phyloP scores from a whole-genome alignment of 441 rosid species.

The Bruguiera hainesii region DNA sequence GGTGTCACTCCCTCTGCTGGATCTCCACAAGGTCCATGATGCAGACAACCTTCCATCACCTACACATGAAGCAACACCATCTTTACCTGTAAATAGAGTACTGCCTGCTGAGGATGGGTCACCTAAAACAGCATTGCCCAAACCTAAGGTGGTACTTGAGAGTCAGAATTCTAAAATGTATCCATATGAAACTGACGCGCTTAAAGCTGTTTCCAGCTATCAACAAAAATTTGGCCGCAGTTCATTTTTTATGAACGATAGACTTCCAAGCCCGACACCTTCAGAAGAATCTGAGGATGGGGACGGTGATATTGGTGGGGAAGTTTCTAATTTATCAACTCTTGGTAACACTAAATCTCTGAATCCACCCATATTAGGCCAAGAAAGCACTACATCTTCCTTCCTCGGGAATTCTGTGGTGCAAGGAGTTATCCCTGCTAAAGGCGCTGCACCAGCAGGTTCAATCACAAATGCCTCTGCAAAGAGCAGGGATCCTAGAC shows the following conservation, averaged over 20 bases:
- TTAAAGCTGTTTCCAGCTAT: constrained; percentile 71
- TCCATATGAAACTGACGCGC: constrained; percentile 74
- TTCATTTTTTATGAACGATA: constrained; percentile 43
- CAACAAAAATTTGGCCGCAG: constrained; percentile 66
- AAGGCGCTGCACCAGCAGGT: constrained; percentile 28
- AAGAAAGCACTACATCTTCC: constrained; percentile 24
- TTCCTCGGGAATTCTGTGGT: constrained; percentile 19
- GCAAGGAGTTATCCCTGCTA: constrained; percentile 30
- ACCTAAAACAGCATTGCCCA: constrained; percentile 31
- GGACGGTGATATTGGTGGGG: constrained; percentile 56
- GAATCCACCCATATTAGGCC: constrained; percentile 32
- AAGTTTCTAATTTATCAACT: constrained; percentile 55
- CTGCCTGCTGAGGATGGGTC: constrained; percentile 34
- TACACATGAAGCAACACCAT: constrained; percentile 63
- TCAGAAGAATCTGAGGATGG: constrained; percentile 68
- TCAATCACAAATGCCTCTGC: constrained; percentile 46
- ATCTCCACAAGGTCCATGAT: constrained; percentile 95
- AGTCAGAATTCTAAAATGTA: constrained; percentile 41
- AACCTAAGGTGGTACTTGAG: constrained; percentile 32
- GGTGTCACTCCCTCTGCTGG: constrained; percentile 63
- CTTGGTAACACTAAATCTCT: constrained; percentile 28
- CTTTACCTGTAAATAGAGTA: constrained; percentile 39
- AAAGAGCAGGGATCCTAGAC: constrained; percentile 93
- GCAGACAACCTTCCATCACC: constrained; percentile 96
- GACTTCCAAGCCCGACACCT: constrained; percentile 98